Conservation (phyloP, 768 basidiomycete genomes). For the Suillus subalutaceus region DNA sequence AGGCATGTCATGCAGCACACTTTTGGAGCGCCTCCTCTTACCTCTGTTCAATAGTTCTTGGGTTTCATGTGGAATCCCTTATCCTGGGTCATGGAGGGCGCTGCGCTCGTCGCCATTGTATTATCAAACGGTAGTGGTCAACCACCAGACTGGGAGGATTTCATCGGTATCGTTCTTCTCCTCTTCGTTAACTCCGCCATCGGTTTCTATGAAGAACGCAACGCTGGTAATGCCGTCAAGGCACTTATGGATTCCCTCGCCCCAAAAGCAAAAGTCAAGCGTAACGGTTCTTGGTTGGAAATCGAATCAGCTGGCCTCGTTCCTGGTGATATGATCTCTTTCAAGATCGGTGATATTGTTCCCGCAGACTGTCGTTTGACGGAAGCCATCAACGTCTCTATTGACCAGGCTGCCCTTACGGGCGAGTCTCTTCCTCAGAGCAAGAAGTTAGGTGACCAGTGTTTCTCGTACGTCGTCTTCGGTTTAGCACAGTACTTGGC, state of each 20-base stretch:
- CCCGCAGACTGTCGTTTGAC: slow-evolving; percentile 97
- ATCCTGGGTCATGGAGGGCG: slow-evolving; percentile 99
- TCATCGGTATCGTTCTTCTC: slow-evolving; percentile 92
- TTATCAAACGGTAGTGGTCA: slow-evolving; percentile 88
- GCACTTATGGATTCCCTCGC: slow-evolving; percentile 99
- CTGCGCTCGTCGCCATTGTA: slow-evolving; percentile 91
- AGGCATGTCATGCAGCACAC: slow-evolving; percentile 48
- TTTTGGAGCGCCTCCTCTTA: background rate
- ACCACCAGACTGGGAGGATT: slow-evolving; percentile 97
- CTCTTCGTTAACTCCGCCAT: slow-evolving; percentile 94
- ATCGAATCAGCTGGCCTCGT: slow-evolving; percentile 90
- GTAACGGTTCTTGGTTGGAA: slow-evolving; percentile 82
- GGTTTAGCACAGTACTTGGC: slow-evolving; percentile 12
- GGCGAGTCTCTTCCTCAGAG: slow-evolving; percentile 93
- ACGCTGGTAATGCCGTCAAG: slow-evolving; percentile 98
- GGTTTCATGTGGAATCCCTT: slow-evolving; percentile 99
- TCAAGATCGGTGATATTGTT: slow-evolving; percentile 99
- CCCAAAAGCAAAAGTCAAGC: slow-evolving; percentile 94
- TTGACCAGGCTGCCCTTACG: slow-evolving; percentile 97
- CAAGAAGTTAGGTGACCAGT: slow-evolving; percentile 95
- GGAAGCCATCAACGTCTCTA: slow-evolving; percentile 96
- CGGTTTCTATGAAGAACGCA: slow-evolving; percentile 97
- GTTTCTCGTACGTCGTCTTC: slow-evolving; percentile 84
- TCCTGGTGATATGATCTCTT: slow-evolving; percentile 94
- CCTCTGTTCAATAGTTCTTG: slow-evolving; percentile 58